phyloP scores from a whole-genome alignment of 164 flowering plant genomes.

The Stephania japonica region DNA sequence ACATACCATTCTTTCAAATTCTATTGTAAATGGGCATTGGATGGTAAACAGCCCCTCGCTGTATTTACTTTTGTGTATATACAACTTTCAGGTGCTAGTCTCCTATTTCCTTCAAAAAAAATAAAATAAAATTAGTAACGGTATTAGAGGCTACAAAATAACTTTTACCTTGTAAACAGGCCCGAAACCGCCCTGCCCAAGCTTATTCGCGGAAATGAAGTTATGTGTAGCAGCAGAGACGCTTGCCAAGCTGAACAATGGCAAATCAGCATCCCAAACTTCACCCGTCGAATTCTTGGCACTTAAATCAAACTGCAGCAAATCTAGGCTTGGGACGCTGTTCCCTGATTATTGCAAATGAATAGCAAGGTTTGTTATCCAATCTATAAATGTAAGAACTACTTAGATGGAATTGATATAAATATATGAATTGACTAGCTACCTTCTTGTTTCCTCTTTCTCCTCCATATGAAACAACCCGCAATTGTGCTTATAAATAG shows the following conservation, averaged over 20 bases:
- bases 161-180: not conserved
- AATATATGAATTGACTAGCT: not conserved
- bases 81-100: too few relatives aligned
- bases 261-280: conserved; percentile 5
- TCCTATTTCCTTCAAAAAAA: too few relatives aligned
- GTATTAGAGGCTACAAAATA: not conserved
- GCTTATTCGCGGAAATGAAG: not conserved
- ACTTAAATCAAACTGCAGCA: not conserved
- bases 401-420: not conserved
- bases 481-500: not conserved
- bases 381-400: not conserved
- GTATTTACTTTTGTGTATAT: too few relatives aligned
- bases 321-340: not conserved
- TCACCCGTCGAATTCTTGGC: not conserved
- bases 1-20: too few relatives aligned
- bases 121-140: not conserved
- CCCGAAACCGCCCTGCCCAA: conserved; percentile 2
- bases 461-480: not conserved
- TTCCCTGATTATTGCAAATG: not conserved
- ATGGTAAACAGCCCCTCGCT: too few relatives aligned
- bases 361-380: not conserved
- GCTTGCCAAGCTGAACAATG: conserved; percentile 8
- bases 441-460: not conserved
- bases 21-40: too few relatives aligned
- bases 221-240: not conserved